These are phyloP conservation scores for Daucus carota DNA, from an alignment of 129 eudicot genomes.

Conservation along the genomic window DNA sequence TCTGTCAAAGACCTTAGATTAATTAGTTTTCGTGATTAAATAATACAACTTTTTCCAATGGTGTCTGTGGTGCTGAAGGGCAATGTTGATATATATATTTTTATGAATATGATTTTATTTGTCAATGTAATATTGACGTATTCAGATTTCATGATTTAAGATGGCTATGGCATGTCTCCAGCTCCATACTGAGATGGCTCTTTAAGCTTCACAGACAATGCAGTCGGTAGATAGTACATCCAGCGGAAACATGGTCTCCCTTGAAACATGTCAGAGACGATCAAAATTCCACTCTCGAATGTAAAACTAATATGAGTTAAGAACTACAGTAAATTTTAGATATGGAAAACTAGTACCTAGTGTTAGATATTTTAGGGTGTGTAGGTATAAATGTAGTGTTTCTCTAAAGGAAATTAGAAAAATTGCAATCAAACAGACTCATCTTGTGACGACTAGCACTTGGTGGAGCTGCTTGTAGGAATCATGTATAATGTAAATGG, in stretches of 20 bases:
- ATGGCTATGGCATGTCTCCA: conserved; percentile 90
- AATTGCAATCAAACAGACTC: too few relatives aligned
- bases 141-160: conserved; percentile 23
- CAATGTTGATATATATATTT: background rate
- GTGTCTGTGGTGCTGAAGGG: background rate
- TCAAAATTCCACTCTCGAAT: conserved; percentile 38
- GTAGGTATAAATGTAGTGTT: background rate
- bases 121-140: background rate
- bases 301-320: conserved; percentile 8
- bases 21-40: background rate
- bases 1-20: too few relatives aligned
- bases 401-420: background rate
- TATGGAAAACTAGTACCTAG: background rate
- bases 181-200: conserved; percentile 86
- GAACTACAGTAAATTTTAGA: conserved; percentile 3
- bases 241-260: conserved; percentile 35
- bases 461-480: too few relatives aligned
- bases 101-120: background rate
- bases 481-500: too few relatives aligned
- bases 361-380: background rate
- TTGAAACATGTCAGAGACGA: conserved; percentile 26
- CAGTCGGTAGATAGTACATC: conserved; percentile 38
- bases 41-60: background rate
- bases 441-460: too few relatives aligned
- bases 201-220: conserved; percentile 73